Conservation (phyloP, 306 rosid genomes). For the Trifolium repens region DNA sequence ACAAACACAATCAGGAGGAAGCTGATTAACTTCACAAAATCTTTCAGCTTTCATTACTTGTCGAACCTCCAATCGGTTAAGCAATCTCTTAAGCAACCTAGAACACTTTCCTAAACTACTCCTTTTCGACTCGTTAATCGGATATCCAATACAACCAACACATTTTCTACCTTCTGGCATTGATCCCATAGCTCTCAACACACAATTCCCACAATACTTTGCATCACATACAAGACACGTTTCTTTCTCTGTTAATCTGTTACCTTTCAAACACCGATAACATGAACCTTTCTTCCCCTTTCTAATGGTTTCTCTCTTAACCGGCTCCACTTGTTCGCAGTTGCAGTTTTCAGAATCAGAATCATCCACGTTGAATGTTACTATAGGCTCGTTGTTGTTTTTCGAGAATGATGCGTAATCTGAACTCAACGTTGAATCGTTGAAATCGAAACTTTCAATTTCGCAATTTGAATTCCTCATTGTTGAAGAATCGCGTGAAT, state of each 20-base stretch:
- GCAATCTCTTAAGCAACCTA: conserved; percentile 77
- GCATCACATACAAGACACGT: conserved; percentile 91
- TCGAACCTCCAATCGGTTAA: conserved; percentile 85
- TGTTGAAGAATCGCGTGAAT: conserved; percentile 57
- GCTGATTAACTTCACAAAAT: conserved; percentile 88
- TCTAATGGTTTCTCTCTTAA: conserved; percentile 52
- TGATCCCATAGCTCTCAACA: conserved; percentile 96
- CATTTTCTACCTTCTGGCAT: conserved; percentile 99
- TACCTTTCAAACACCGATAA: conserved; percentile 86
- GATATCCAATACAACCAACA: conserved; percentile 80
- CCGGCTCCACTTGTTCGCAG: conserved; percentile 50
- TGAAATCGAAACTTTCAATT: conserved; percentile 73
- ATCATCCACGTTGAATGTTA: conserved; percentile 19
- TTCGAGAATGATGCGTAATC: conserved; percentile 58
- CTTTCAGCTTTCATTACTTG: conserved; percentile 90
- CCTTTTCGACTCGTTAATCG: conserved; percentile 79
- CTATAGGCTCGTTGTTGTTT: conserved; percentile 23
- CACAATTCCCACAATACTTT: conserved; percentile 87
- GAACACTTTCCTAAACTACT: conserved; percentile 89
- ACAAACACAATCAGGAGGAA: conserved; percentile 76
- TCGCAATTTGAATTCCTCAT: conserved; percentile 55
- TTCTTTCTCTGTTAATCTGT: conserved; percentile 88
- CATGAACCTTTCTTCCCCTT: conserved; percentile 85
- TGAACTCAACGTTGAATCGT: conserved; percentile 70
- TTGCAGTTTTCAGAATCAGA: conserved; percentile 57